Evolutionary conservation across 805 yeast genomes (phyloP).

Genomic region (Aciculoconidium aculeatum): DNA sequence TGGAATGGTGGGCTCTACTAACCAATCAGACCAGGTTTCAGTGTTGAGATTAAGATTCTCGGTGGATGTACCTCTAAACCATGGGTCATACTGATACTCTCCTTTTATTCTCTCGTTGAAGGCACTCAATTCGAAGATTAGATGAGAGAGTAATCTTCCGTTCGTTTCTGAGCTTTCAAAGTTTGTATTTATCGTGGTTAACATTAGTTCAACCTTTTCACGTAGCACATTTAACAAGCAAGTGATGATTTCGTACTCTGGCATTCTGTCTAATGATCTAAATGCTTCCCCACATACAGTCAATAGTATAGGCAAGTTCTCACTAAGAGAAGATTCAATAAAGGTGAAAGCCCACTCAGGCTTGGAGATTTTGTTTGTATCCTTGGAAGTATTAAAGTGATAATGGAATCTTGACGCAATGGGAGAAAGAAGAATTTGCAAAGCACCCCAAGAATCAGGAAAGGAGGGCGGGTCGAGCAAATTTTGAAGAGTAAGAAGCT

Average conservation of each 20-base stretch:
- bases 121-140: constrained; percentile 49
- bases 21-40: constrained; percentile 41
- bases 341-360: constrained; percentile 69
- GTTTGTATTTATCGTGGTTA: constrained; percentile 18
- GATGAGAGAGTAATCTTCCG: constrained; percentile 52
- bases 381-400: constrained; percentile 53
- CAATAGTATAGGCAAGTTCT: constrained; percentile 36
- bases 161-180: constrained; percentile 10
- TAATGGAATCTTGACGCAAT: constrained; percentile 47
- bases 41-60: constrained; percentile 15
- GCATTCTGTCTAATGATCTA: constrained; percentile 19
- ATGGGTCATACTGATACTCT: constrained; percentile 44
- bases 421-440: constrained; percentile 41
- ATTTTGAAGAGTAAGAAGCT: constrained; percentile 1
- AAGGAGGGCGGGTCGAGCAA: constrained; percentile 18
- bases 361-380: constrained; percentile 58
- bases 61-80: no score
- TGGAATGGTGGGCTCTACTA: constrained; percentile 22
- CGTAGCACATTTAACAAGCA: constrained; percentile 44
- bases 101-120: constrained; percentile 49
- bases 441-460: constrained; percentile 44
- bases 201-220: constrained; percentile 31
- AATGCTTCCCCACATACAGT: constrained; percentile 33
- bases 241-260: constrained; percentile 36
- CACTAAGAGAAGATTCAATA: constrained; percentile 36